Evolutionary conservation across 2,329 filamentous ascomycete genomes (phyloP).

Genomic region (Ascochyta fabae): DNA sequence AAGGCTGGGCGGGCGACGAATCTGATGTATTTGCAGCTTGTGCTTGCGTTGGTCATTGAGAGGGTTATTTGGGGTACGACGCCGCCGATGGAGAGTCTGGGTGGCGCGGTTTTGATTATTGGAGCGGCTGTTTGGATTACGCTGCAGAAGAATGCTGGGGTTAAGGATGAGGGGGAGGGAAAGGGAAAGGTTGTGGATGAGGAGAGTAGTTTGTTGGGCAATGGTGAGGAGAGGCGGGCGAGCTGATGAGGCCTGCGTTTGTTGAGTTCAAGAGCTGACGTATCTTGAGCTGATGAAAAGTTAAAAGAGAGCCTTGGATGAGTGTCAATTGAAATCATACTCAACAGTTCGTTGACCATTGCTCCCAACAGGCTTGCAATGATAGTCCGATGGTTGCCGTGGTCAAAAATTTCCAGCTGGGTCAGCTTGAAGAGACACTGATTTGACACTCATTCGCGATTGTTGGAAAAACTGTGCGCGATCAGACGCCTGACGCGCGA

Average conservation of each 20-base stretch:
- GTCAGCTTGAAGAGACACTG: too few relatives aligned
- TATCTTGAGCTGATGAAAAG: too few relatives aligned
- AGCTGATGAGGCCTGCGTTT: not conserved
- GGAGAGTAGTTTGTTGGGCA: slow-evolving; percentile 30
- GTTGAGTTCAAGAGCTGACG: too few relatives aligned
- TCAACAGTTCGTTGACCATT: too few relatives aligned
- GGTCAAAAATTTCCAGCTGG: too few relatives aligned
- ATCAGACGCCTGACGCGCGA: too few relatives aligned
- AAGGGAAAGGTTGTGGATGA: slow-evolving; percentile 24
- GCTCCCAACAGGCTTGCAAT: too few relatives aligned
- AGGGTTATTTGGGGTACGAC: slow-evolving; percentile 60
- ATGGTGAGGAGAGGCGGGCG: not conserved
- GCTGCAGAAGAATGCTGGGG: slow-evolving; percentile 27
- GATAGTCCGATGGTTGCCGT: too few relatives aligned
- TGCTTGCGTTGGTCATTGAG: slow-evolving; percentile 69
- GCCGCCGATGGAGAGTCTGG: slow-evolving; percentile 32
- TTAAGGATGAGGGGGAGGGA: slow-evolving; percentile 2
- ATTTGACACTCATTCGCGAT: too few relatives aligned
- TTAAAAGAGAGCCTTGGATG: too few relatives aligned
- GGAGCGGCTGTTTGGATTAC: slow-evolving; percentile 37
- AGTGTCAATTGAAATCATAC: too few relatives aligned
- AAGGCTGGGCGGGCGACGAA: slow-evolving; percentile 66
- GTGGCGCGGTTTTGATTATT: slow-evolving; percentile 34
- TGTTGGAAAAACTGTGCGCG: too few relatives aligned
- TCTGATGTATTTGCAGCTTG: slow-evolving; percentile 70